phyloP scores from a whole-genome alignment of 257 asterid species.

The Solanum lycopersicoides region DNA sequence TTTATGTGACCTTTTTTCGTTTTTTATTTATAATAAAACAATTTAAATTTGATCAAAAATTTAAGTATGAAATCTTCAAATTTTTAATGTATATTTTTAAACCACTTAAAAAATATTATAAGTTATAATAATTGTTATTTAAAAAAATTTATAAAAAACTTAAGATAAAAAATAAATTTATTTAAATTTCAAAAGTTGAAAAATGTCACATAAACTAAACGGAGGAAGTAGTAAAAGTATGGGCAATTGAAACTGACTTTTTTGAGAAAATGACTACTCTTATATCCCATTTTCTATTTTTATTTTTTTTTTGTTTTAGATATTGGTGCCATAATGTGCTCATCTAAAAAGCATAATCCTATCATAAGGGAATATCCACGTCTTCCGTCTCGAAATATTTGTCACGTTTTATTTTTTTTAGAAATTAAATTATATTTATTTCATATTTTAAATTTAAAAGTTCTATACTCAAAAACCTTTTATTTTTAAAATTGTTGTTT shows the following conservation, averaged over 20 bases:
- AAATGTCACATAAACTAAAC: too few relatives aligned
- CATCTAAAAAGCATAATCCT: background rate
- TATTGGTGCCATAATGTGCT: constrained; percentile 4
- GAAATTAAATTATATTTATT: background rate
- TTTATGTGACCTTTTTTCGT: too few relatives aligned
- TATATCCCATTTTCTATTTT: background rate
- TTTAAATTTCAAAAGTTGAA: too few relatives aligned
- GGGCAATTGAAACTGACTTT: background rate
- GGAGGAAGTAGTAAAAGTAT: background rate
- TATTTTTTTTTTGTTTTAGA: background rate
- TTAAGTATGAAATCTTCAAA: too few relatives aligned
- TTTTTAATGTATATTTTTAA: too few relatives aligned
- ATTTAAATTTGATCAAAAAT: too few relatives aligned
- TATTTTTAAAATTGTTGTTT: background rate
- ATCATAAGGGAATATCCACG: background rate
- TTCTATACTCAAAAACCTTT: background rate
- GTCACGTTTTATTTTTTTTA: fast-evolving
- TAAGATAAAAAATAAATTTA: too few relatives aligned
- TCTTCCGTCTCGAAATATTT: background rate
- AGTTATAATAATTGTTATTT: too few relatives aligned
- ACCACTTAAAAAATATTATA: too few relatives aligned
- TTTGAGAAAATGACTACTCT: background rate
- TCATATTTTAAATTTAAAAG: background rate
- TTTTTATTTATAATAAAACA: too few relatives aligned
- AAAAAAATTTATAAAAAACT: too few relatives aligned